A percentile compares a stretch with the other conserved stretches of the same genome.
These are phyloP conservation scores for Tuber brumale DNA, from an alignment of 495 filamentous ascomycete species.

Conservation along the genomic window DNA sequence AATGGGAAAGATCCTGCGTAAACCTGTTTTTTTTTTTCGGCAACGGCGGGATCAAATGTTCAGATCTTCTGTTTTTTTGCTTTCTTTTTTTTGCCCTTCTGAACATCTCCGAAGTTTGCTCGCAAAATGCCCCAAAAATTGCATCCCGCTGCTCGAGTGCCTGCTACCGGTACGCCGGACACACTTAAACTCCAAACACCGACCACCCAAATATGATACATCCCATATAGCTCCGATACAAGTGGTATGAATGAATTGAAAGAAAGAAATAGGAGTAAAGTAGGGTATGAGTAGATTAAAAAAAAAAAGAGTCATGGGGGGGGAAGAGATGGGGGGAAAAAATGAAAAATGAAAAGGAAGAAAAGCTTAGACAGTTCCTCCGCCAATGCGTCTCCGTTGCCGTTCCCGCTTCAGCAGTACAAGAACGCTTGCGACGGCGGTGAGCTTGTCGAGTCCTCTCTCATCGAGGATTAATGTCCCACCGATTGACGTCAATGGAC, in stretches of 20 bases:
- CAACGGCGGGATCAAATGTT: background rate
- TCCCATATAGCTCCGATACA: background rate
- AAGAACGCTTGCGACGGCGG: slow-evolving; percentile 30
- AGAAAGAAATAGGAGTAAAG: background rate
- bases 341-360: background rate
- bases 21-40: background rate
- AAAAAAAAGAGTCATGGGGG: background rate
- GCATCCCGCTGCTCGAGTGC: background rate
- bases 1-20: background rate
- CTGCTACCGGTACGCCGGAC: background rate
- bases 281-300: background rate
- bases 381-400: slow-evolving; percentile 27
- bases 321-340: background rate
- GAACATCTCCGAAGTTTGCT: background rate
- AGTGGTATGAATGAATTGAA: background rate
- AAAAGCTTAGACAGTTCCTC: slow-evolving; percentile 11
- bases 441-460: slow-evolving; percentile 23
- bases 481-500: slow-evolving; percentile 18
- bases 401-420: slow-evolving; percentile 35
- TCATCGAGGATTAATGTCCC: slow-evolving; percentile 37
- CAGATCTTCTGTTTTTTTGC: background rate
- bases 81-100: background rate
- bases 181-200: slow-evolving; percentile 1
- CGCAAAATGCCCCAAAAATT: background rate
- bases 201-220: background rate